Conservation (phyloP, 2,329 filamentous ascomycete genomes). For the Alternaria brassicicola region DNA sequence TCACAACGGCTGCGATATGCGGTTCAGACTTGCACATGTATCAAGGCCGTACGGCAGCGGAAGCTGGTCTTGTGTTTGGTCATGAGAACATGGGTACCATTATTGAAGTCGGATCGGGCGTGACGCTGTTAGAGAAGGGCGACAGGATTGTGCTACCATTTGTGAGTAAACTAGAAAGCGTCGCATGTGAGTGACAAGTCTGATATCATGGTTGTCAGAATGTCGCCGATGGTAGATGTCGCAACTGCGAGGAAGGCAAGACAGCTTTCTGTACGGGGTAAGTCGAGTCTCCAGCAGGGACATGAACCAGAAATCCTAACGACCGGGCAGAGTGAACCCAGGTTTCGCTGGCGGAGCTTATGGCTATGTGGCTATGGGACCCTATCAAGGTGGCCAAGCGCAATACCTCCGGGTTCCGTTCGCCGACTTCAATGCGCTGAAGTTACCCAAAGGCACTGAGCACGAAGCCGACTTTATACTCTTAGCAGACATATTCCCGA, state of each 20-base stretch:
- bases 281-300: neutral
- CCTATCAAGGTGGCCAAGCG: conserved; percentile 63
- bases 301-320: conserved; percentile 1
- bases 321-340: conserved; percentile 55
- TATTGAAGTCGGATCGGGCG: conserved; percentile 62
- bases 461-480: conserved; percentile 66
- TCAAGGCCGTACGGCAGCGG: conserved; percentile 67
- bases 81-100: conserved; percentile 69
- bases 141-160: conserved; percentile 70
- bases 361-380: conserved; percentile 67
- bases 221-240: conserved; percentile 54
- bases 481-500: conserved; percentile 58
- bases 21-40: conserved; percentile 65
- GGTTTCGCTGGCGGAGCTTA: conserved; percentile 66
- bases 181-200: neutral
- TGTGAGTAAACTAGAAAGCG: conserved; percentile 13
- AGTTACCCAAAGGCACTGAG: conserved; percentile 65
- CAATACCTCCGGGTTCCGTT: conserved; percentile 70
- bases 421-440: conserved; percentile 70
- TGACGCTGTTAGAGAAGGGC: conserved; percentile 66
- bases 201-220: neutral
- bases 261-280: conserved; percentile 69
- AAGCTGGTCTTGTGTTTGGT: conserved; percentile 66
- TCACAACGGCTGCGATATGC: conserved; percentile 67
- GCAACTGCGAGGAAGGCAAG: conserved; percentile 68